Conservation (phyloP, 2,329 filamentous ascomycete species). For the Aureobasidium uvarum region DNA sequence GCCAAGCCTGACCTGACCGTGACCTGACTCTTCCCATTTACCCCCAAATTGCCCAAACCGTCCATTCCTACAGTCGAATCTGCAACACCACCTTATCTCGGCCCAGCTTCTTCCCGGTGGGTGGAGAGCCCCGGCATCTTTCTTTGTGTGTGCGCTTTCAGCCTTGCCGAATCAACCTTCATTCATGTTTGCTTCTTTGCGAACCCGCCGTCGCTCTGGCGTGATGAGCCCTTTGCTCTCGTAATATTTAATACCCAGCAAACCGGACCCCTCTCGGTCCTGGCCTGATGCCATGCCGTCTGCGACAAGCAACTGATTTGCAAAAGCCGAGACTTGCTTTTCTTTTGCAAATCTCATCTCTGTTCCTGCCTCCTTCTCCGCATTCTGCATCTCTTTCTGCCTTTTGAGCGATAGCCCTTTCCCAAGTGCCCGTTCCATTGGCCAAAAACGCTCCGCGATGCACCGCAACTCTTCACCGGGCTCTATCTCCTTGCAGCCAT, state of each 20-base stretch:
- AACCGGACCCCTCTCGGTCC: conserved; percentile 12
- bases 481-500: conserved; percentile 13
- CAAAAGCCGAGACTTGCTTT: conserved; percentile 14
- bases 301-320: conserved; percentile 14
- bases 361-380: conserved; percentile 24
- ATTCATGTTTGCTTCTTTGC: conserved; percentile 17
- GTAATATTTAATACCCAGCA: conserved; percentile 17
- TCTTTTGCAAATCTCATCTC: not conserved
- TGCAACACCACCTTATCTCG: not conserved
- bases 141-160: conserved; percentile 12
- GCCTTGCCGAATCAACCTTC: conserved; percentile 1
- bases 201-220: not conserved
- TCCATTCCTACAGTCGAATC: conserved; percentile 1
- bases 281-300: not conserved
- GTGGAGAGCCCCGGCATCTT: not conserved
- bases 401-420: not conserved
- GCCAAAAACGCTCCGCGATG: conserved; percentile 6
- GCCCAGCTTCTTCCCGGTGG: conserved; percentile 12
- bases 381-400: conserved; percentile 11
- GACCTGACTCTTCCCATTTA: conserved; percentile 4
- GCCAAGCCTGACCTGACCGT: conserved; percentile 13
- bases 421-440: not conserved
- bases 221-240: conserved; percentile 18
- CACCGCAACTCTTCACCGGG: not conserved
- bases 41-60: not conserved